Evolutionary conservation across 2,329 filamentous ascomycete species (phyloP).

Genomic region (Pestalotiopsis sp.): DNA sequence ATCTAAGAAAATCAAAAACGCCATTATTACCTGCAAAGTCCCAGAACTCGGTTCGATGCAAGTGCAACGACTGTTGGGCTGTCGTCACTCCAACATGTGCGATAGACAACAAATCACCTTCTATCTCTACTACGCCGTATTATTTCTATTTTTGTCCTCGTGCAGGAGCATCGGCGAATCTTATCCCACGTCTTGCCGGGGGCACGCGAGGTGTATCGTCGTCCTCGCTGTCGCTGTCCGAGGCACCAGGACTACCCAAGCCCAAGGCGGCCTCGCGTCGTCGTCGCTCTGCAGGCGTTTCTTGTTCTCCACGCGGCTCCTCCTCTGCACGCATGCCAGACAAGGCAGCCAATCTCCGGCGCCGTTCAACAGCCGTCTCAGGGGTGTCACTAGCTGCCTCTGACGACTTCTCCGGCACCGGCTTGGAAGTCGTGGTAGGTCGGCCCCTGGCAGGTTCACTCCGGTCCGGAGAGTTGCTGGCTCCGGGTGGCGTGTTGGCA

Average conservation of each 20-base stretch:
- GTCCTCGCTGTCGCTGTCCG: constrained; percentile 57
- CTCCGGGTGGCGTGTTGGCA: not conserved
- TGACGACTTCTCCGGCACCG: not conserved
- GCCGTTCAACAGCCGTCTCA: constrained; percentile 73
- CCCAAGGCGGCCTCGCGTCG: constrained; percentile 76
- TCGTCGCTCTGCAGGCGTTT: constrained; percentile 75
- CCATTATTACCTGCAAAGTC: not conserved
- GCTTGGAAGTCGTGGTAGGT: not conserved
- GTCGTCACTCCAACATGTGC: not conserved
- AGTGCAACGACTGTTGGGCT: not conserved
- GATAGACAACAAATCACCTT: constrained; percentile 7
- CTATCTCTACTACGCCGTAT: not conserved
- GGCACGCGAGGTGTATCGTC: constrained; percentile 59
- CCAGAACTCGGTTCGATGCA: not conserved
- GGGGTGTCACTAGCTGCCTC: constrained; percentile 40
- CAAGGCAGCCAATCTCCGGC: constrained; percentile 62
- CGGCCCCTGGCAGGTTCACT: constrained; percentile 2
- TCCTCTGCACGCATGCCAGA: constrained; percentile 45
- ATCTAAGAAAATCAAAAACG: not conserved
- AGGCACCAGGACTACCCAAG: constrained; percentile 45
- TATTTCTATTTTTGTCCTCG: constrained; percentile 21
- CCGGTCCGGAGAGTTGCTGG: not conserved
- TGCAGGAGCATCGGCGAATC: constrained; percentile 58
- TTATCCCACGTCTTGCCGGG: constrained; percentile 56
- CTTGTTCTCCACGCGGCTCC: constrained; percentile 47